These are phyloP conservation scores for Acer campestre DNA, from an alignment of 345 rosid genomes.

Conservation along the genomic window DNA sequence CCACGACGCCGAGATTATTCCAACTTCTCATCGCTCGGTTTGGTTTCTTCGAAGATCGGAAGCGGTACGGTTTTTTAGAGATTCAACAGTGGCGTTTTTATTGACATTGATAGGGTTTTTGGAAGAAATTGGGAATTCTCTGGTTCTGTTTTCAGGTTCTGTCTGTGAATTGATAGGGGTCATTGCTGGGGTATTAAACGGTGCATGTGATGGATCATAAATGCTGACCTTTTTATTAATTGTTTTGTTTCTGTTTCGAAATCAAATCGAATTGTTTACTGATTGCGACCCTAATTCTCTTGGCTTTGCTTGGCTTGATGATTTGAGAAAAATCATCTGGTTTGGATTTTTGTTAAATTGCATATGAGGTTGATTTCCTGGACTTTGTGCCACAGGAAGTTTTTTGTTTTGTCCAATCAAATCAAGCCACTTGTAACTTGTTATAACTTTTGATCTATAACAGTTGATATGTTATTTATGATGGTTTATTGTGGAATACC, in stretches of 20 bases:
- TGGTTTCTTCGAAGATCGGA: background rate
- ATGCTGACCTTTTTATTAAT: conserved; percentile 36
- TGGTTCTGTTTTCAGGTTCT: background rate
- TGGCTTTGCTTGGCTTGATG: background rate
- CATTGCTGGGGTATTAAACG: conserved; percentile 44
- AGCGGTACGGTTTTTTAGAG: background rate
- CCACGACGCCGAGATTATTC: conserved; percentile 64
- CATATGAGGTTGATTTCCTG: background rate
- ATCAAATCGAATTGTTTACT: conserved; percentile 9
- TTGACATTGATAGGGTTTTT: conserved; percentile 21
- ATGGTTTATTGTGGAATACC: background rate
- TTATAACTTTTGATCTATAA: background rate
- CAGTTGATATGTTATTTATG: background rate
- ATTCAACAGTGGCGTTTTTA: conserved; percentile 1
- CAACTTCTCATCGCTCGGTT: conserved; percentile 44
- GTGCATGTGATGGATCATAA: conserved; percentile 62
- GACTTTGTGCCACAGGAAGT: background rate
- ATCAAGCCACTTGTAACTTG: background rate
- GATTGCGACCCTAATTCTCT: conserved; percentile 16
- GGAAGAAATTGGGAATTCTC: conserved; percentile 28
- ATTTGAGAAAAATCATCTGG: conserved; percentile 5
- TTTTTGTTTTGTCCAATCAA: background rate
- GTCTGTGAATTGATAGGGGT: background rate
- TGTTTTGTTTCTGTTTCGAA: background rate
- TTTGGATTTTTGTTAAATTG: conserved; percentile 4